Conservation (phyloP, 2,329 filamentous ascomycete genomes). For the Cladosporium austrohemisphaericum region DNA sequence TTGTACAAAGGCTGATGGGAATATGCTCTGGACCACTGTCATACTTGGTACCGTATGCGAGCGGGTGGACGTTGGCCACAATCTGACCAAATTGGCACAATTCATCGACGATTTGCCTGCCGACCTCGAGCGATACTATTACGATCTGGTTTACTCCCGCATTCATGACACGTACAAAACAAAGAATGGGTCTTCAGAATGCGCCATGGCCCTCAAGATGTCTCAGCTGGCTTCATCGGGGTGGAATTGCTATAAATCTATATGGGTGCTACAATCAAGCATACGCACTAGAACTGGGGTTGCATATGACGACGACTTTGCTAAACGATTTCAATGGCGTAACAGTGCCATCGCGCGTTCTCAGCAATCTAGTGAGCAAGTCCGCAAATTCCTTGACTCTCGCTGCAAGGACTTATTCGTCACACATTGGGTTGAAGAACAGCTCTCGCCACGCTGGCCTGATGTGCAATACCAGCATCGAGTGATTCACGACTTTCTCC, state of each 20-base stretch:
- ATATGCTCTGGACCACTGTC: background rate
- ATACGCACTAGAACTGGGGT: background rate
- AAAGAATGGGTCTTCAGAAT: background rate
- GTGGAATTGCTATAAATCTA: background rate
- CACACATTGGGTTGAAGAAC: no score
- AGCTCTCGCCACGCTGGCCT: no score
- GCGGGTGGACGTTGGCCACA: background rate
- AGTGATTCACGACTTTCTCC: background rate
- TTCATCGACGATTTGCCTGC: background rate
- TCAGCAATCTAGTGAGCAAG: no score
- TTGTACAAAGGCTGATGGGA: background rate
- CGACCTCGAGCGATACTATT: background rate
- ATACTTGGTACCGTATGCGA: background rate
- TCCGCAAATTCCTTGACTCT: background rate
- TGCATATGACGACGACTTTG: background rate
- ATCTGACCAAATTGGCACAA: background rate
- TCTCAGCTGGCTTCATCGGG: background rate
- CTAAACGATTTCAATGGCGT: background rate
- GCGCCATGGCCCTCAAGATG: background rate
- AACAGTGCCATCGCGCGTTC: background rate
- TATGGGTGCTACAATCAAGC: background rate
- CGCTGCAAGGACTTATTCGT: background rate
- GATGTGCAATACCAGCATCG: background rate
- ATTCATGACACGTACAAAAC: background rate
- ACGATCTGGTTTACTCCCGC: background rate